Evolutionary conservation across 148 eudicot genomes (phyloP).

Genomic region (Rhododendron mucronatum): DNA sequence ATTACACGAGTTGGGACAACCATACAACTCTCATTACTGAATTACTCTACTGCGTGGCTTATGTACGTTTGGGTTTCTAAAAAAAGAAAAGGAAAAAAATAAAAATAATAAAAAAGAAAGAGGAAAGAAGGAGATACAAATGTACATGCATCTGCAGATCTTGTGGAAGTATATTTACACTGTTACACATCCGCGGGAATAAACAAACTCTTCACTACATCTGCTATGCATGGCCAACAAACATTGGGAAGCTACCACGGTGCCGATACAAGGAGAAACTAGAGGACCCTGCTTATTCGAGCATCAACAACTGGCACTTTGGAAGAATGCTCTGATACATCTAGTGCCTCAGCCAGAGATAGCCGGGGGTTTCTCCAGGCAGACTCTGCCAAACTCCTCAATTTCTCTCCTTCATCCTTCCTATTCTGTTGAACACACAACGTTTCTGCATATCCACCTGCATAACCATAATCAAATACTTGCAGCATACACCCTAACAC

Average conservation of each 20-base stretch:
- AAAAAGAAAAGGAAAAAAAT: not conserved
- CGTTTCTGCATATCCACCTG: slow-evolving; percentile 86
- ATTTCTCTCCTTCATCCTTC: slow-evolving; percentile 67
- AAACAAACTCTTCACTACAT: not conserved
- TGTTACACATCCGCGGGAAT: not conserved
- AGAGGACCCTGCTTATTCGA: slow-evolving; percentile 65
- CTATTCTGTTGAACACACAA: slow-evolving; percentile 71
- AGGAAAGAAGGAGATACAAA: not conserved
- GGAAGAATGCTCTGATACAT: slow-evolving; percentile 51
- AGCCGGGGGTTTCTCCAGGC: slow-evolving; percentile 75
- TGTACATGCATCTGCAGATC: slow-evolving; percentile 7
- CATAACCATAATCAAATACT: slow-evolving; percentile 9
- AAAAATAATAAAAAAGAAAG: too few species aligned
- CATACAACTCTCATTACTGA: not conserved
- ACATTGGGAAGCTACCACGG: not conserved
- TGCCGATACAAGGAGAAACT: slow-evolving; percentile 7
- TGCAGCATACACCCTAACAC: not conserved
- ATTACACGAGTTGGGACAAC: not conserved
- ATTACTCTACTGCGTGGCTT: not conserved
- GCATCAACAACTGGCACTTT: slow-evolving; percentile 70
- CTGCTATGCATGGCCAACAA: not conserved
- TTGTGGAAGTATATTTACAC: not conserved
- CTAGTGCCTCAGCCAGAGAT: slow-evolving; percentile 78
- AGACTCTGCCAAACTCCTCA: slow-evolving; percentile 82
- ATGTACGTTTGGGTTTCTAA: not conserved